A percentile compares a stretch with the other conserved stretches of the same genome.
These are phyloP conservation scores for Lenzites betulinus DNA, from an alignment of 768 basidiomycete species.

Conservation along the genomic window DNA sequence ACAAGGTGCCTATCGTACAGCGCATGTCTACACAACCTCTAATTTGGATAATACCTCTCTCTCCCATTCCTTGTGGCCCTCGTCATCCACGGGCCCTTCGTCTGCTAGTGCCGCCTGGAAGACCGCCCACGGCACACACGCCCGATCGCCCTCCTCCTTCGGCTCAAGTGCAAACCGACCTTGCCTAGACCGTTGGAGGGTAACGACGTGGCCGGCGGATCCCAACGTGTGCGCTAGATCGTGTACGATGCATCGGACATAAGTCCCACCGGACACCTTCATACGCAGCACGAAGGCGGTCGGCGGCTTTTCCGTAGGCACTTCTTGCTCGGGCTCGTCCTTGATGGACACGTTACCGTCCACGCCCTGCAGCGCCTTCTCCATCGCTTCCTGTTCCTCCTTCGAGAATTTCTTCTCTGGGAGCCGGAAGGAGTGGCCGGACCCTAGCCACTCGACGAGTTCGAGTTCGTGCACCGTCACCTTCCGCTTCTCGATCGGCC, in stretches of 20 bases:
- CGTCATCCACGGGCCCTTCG: conserved; percentile 57
- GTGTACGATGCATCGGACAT: conserved; percentile 94
- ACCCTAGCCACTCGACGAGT: conserved; percentile 75
- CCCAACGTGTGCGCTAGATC: conserved; percentile 85
- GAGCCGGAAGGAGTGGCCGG: conserved; percentile 74
- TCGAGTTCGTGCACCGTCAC: conserved; percentile 83
- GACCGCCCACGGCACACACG: conserved; percentile 75
- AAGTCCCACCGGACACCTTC: conserved; percentile 95
- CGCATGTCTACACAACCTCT: conserved; percentile 47
- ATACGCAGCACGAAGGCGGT: conserved; percentile 86
- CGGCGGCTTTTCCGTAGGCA: conserved; percentile 46
- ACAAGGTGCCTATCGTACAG: not conserved
- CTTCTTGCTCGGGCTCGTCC: conserved; percentile 33
- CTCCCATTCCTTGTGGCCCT: conserved; percentile 84
- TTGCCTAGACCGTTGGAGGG: conserved; percentile 86
- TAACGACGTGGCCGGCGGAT: conserved; percentile 92
- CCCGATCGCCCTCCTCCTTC: conserved; percentile 51
- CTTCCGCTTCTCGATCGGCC: conserved; percentile 87
- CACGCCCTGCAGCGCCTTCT: conserved; percentile 58
- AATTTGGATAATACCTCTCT: conserved; percentile 68
- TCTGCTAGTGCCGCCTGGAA: conserved; percentile 62
- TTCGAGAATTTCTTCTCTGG: conserved; percentile 69
- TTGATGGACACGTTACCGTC: conserved; percentile 42
- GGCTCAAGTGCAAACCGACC: conserved; percentile 68
- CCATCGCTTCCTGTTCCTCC: conserved; percentile 71